phyloP scores from a whole-genome alignment of 192 early-diverging fungal species.

The Entophlyctis luteolus region DNA sequence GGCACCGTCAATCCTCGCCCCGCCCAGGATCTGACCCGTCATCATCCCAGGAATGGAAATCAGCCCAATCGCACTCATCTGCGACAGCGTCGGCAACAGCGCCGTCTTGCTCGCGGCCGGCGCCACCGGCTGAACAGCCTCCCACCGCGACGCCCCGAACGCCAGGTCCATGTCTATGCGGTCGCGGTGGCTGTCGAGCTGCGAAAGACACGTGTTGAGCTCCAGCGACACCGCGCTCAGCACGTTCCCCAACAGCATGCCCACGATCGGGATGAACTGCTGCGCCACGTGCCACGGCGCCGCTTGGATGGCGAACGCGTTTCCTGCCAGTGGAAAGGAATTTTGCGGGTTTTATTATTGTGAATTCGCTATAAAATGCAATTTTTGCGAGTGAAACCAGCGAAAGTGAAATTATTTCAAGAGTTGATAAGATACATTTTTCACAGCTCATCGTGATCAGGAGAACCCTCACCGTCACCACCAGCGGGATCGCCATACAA shows the following conservation, averaged over 20 bases:
- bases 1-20: slow-evolving; percentile 71
- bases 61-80: slow-evolving; percentile 75
- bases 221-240: slow-evolving; percentile 31
- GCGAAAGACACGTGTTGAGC: slow-evolving; percentile 15
- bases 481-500: slow-evolving; percentile 68
- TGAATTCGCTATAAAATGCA: too few relatives aligned
- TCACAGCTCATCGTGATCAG: slow-evolving; percentile 74
- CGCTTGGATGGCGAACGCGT: slow-evolving; percentile 64
- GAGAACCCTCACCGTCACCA: slow-evolving; percentile 38
- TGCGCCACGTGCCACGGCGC: slow-evolving; percentile 65
- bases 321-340: too few relatives aligned
- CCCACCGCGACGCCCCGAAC: slow-evolving; percentile 78
- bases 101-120: slow-evolving; percentile 68
- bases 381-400: too few relatives aligned
- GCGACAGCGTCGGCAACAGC: slow-evolving; percentile 75
- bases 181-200: slow-evolving; percentile 28
- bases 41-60: slow-evolving; percentile 83
- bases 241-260: slow-evolving; percentile 77
- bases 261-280: slow-evolving; percentile 83
- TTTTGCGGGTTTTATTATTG: too few relatives aligned
- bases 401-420: too few relatives aligned
- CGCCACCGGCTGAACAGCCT: slow-evolving; percentile 69
- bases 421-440: neutral
- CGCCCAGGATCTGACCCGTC: slow-evolving; percentile 85
- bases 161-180: slow-evolving; percentile 59